Conservation (phyloP, 2,329 filamentous ascomycete genomes). For the Colletotrichum ledebouriae region DNA sequence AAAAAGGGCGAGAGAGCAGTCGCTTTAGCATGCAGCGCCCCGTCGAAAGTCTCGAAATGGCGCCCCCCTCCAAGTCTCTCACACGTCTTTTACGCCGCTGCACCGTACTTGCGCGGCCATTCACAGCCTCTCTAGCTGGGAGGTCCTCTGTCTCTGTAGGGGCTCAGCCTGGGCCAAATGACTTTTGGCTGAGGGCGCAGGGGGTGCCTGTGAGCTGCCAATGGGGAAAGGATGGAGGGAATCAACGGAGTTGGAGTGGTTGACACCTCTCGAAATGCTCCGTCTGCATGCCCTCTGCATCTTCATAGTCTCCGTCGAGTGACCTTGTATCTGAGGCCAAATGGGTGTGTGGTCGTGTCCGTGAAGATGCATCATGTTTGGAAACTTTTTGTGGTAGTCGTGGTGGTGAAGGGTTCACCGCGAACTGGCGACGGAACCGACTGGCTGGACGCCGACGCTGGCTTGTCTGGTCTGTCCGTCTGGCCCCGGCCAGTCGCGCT, state of each 20-base stretch:
- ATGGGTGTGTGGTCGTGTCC: conserved; percentile 19
- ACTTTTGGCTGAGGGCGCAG: conserved; percentile 26
- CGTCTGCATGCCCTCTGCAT: conserved; percentile 20
- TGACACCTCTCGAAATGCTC: not conserved
- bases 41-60: conserved; percentile 4
- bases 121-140: conserved; percentile 21
- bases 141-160: not conserved
- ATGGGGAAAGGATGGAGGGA: conserved; percentile 36
- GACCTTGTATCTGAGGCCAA: conserved; percentile 5
- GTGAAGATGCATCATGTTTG: not conserved
- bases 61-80: conserved; percentile 2
- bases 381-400: too few relatives aligned
- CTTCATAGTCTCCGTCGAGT: conserved; percentile 15
- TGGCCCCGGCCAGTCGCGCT: not conserved
- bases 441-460: too few relatives aligned
- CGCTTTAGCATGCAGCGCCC: too few relatives aligned
- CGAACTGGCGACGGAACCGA: not conserved
- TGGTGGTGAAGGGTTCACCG: not conserved
- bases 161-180: conserved; percentile 29
- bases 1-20: not conserved
- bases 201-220: conserved; percentile 35
- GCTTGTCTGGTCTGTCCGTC: too few relatives aligned
- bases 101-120: conserved; percentile 10
- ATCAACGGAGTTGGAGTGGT: conserved; percentile 24
- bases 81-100: not conserved